Percentiles rank a stretch among this genome's conserved stretches.
Conservation (phyloP, 495 filamentous ascomycete species). For the Podospora fimiseda region DNA sequence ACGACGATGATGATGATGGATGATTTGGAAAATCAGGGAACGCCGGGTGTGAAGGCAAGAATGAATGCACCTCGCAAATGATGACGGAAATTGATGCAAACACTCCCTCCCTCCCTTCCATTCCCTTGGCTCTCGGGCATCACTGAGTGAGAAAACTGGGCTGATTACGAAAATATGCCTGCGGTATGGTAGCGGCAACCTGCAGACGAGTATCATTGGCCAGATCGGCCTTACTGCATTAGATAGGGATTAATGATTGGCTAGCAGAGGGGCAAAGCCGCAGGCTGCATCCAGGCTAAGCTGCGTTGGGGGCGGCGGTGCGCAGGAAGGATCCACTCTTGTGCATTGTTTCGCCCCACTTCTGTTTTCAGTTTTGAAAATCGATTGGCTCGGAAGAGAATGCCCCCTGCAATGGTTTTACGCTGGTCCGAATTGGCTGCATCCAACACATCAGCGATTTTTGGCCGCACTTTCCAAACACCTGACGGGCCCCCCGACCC, state of each 20-base stretch:
- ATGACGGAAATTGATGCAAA: constrained; percentile 5
- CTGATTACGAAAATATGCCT: constrained; percentile 8
- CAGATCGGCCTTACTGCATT: background rate
- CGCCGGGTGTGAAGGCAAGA: background rate
- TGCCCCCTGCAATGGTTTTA: constrained; percentile 6
- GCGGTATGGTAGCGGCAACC: constrained; percentile 1
- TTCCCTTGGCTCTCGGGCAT: background rate
- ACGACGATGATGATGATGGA: too few species aligned
- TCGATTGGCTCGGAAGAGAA: constrained; percentile 6
- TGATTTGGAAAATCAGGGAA: constrained; percentile 4
- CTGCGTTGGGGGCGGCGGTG: background rate
- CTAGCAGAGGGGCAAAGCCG: background rate
- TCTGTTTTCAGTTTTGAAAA: background rate
- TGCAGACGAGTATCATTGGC: constrained; percentile 1
- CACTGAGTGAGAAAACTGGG: background rate
- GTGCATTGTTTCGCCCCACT: background rate
- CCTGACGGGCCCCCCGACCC: constrained; percentile 13
- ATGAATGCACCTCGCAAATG: background rate
- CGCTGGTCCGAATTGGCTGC: constrained; percentile 2
- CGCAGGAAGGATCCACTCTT: background rate
- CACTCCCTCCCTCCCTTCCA: background rate
- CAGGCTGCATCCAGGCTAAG: background rate
- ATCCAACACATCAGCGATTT: constrained; percentile 12
- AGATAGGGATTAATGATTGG: constrained; percentile 9
- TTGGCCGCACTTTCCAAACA: constrained; percentile 14